Percentiles rank a stretch among this genome's conserved stretches.
Evolutionary conservation across 352 stramenopile genomes (phyloP).

Genomic region (Pseudoperonospora humuli): DNA sequence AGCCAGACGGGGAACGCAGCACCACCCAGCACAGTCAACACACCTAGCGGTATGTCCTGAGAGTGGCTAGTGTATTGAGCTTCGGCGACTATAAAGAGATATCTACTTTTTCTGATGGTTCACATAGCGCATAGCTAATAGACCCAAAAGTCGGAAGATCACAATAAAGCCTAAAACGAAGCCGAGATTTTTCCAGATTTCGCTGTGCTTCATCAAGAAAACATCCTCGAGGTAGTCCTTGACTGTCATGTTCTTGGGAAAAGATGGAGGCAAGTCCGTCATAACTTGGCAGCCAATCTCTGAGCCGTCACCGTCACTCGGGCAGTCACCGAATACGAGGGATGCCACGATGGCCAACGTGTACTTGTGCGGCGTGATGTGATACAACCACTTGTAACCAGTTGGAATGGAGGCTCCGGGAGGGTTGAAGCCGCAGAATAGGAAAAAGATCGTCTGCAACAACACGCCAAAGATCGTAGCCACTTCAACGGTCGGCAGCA

Average conservation of each 20-base stretch:
- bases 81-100: too few relatives aligned
- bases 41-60: too few relatives aligned
- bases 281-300: slow-evolving; percentile 26
- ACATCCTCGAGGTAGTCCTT: slow-evolving; percentile 24
- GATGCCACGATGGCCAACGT: neutral
- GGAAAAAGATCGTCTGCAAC: slow-evolving; percentile 12
- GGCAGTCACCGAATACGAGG: slow-evolving; percentile 14
- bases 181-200: slow-evolving; percentile 19
- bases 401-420: slow-evolving; percentile 3
- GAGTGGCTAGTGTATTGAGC: too few relatives aligned
- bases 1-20: too few relatives aligned
- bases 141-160: slow-evolving; percentile 12
- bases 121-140: slow-evolving; percentile 14
- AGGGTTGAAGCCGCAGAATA: slow-evolving; percentile 19
- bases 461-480: slow-evolving; percentile 34
- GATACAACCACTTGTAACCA: slow-evolving; percentile 15
- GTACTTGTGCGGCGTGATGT: slow-evolving; percentile 16
- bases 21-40: too few relatives aligned
- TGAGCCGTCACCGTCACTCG: slow-evolving; percentile 13
- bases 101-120: slow-evolving; percentile 39
- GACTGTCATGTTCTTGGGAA: slow-evolving; percentile 21
- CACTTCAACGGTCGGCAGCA: slow-evolving; percentile 26
- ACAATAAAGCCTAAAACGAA: slow-evolving; percentile 25
- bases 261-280: slow-evolving; percentile 18
- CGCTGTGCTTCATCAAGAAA: slow-evolving; percentile 32